Evolutionary conservation across 225 moss, liverwort and hornwort genomes (phyloP).

Genomic region (Pseudoscleropodium purum): DNA sequence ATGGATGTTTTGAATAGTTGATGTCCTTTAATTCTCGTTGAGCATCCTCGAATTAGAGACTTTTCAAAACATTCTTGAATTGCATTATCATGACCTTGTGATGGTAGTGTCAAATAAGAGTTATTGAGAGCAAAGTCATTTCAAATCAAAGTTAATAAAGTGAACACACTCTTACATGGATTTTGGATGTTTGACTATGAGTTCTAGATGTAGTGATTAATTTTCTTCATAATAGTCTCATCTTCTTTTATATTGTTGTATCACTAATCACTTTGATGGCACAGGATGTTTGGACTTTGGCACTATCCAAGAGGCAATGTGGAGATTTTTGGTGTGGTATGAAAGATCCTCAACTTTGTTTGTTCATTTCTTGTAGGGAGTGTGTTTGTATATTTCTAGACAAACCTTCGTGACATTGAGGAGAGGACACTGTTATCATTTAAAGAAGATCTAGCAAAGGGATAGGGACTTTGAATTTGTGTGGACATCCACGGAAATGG

Average conservation of each 20-base stretch:
- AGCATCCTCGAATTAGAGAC: not conserved
- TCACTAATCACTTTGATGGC: not conserved
- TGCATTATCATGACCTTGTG: not conserved
- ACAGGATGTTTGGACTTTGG: conserved; percentile 80
- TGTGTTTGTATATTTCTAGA: not conserved
- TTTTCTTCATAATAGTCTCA: not conserved
- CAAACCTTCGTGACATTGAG: not conserved
- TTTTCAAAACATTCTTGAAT: not conserved
- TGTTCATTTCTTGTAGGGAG: not conserved
- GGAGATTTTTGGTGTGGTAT: conserved; percentile 76
- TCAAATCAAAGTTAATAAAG: not conserved
- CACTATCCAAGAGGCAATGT: conserved; percentile 80
- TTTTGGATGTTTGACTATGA: not conserved
- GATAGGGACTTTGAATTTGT: not conserved
- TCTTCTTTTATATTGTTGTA: not conserved
- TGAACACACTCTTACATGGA: not conserved
- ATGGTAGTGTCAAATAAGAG: too few relatives aligned
- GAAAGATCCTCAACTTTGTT: not conserved
- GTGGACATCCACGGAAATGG: not conserved
- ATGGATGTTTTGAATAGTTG: not conserved
- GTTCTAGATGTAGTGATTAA: not conserved
- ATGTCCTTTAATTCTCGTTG: not conserved
- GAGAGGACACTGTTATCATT: too few relatives aligned
- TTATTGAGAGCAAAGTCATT: not conserved
- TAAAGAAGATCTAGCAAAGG: too few relatives aligned